Base-by-base conservation (phyloP, 2,329 filamentous ascomycete genomes). In the Cadophora malorum region DNA sequence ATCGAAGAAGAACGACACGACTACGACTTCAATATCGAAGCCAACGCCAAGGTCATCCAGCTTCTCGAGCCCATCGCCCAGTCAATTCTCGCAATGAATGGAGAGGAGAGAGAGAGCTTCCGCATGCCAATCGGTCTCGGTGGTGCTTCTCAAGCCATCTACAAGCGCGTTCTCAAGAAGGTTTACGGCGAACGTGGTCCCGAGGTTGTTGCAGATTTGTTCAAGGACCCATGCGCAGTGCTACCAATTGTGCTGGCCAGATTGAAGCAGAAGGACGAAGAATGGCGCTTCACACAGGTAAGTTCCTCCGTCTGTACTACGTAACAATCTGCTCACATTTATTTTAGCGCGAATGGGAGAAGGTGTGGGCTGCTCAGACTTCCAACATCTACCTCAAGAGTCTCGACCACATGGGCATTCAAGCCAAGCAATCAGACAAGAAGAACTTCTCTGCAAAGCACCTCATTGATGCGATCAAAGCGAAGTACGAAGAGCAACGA, bases 1-100 rank as follows among this genome's bases (percentile, higher is more conserved):
- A 97, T 99, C 69, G 96, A 99, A 80, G 96, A 99, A 80, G 96
- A 99, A 79, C 91, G 96, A 4, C 96, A 99, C 77, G 96, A 99
- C 77, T 99, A 99, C 75, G 96, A 99, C 79, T 97, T 96, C 81
- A 96, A 97, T 77, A 98, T 99, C 64, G 96, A 99, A 80, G 92
- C 93, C 9, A 97, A 96, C 76, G 88, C 91, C 69, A 94, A 97
- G 73, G 97, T 96, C 61, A 97, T 99, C 68, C 96, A 98, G 79
- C 89, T 99, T 4, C 88, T 99, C 50, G 95, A 98, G 78, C 96
- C 96, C 0, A 93, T 98, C 67, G 94, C 93, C 1, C 94, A 97
- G 76, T 91, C 96, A 76, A 92, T 99, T 80, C 85, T 94, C 19
- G 90, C 91, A 52, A 91, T 97, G 86, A 86, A 86, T 9, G 84